phyloP scores from a whole-genome alignment of 257 asterid species.

The Primulina huaijiensis region DNA sequence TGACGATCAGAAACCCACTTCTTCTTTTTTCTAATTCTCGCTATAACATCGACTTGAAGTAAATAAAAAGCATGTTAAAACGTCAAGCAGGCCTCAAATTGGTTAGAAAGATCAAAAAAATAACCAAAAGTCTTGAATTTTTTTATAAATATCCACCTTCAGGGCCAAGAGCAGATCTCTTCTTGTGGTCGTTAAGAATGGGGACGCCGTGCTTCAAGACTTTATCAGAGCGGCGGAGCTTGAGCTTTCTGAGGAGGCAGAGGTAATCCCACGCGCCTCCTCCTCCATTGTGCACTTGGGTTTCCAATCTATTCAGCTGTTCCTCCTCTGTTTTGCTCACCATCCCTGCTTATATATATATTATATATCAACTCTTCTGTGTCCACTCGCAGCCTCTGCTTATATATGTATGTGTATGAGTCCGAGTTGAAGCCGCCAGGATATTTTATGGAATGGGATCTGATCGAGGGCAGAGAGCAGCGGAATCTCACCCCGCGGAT shows the following conservation, averaged over 20 bases:
- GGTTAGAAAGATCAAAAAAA: neutral
- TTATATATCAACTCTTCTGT: neutral
- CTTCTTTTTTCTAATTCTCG: neutral
- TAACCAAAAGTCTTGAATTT: constrained; percentile 28
- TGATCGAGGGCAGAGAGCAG: neutral
- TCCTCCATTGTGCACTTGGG: constrained; percentile 91
- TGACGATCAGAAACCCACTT: neutral
- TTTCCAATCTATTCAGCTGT: constrained; percentile 75
- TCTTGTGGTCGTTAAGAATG: constrained; percentile 65
- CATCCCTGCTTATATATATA: constrained; percentile 33
- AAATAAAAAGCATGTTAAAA: neutral
- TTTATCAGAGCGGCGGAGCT: constrained; percentile 84
- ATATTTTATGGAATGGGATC: neutral
- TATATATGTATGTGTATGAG: neutral
- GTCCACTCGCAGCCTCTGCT: neutral
- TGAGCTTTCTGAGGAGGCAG: constrained; percentile 81
- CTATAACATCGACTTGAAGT: constrained; percentile 6
- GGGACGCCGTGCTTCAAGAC: constrained; percentile 67
- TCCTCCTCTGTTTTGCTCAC: constrained; percentile 94
- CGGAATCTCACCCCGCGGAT: neutral
- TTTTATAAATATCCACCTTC: constrained; percentile 48
- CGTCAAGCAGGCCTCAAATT: neutral
- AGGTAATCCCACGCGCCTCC: constrained; percentile 98
- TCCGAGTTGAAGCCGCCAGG: neutral
- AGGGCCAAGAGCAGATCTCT: constrained; percentile 87